A percentile compares a stretch with the other conserved stretches of the same genome.
Evolutionary conservation across 257 asterid genomes (phyloP).

Genomic region (Solanum sitiens): DNA sequence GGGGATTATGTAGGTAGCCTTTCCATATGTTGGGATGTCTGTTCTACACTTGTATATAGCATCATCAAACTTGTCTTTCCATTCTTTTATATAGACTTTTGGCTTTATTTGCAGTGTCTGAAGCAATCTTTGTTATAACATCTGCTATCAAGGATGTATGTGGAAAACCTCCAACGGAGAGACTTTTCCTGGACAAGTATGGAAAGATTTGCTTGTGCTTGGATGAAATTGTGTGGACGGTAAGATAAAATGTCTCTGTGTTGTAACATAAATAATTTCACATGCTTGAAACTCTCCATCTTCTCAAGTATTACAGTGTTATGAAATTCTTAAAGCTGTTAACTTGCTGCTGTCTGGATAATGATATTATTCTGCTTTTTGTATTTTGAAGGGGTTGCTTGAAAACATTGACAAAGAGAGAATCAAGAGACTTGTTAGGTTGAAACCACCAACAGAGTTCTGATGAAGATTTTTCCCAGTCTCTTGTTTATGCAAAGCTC

Average conservation of each 20-base stretch:
- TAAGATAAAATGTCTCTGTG: constrained; percentile 6
- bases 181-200: constrained; percentile 90
- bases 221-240: constrained; percentile 99
- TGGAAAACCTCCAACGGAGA: constrained; percentile 91
- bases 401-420: constrained; percentile 43
- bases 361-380: neutral
- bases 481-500: neutral
- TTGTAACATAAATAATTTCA: neutral
- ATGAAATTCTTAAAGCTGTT: neutral
- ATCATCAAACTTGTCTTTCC: neutral
- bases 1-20: neutral
- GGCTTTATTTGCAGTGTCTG: constrained; percentile 48
- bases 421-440: constrained; percentile 33
- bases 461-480: constrained; percentile 3
- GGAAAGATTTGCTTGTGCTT: constrained; percentile 94
- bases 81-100: neutral
- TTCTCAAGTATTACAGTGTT: neutral
- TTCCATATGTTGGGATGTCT: neutral
- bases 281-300: neutral
- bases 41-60: neutral
- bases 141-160: constrained; percentile 92
- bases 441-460: constrained; percentile 40
- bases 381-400: constrained; percentile 28
- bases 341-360: neutral
- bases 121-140: constrained; percentile 79